Evolutionary conservation across 2,329 filamentous ascomycete genomes (phyloP).

Genomic region (Penicillium freii): DNA sequence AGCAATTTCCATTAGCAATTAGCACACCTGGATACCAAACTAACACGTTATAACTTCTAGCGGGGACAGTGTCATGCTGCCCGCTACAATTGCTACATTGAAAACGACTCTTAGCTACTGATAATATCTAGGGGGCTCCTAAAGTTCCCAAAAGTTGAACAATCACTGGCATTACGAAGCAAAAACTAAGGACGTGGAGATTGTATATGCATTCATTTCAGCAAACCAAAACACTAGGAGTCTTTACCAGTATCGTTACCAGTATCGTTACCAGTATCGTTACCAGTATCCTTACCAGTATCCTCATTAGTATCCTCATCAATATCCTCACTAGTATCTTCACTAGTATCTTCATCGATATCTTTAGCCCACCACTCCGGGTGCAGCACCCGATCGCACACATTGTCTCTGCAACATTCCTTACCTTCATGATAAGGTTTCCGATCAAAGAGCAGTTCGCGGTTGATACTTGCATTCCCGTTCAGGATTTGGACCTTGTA

Average conservation of each 20-base stretch:
- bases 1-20: not conserved
- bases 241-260: not conserved
- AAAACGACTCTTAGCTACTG: not conserved
- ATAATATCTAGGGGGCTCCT: not conserved
- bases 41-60: not conserved
- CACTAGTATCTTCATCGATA: not conserved
- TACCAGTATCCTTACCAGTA: not conserved
- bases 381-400: not conserved
- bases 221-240: not conserved
- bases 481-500: not conserved
- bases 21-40: not conserved
- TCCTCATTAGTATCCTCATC: not conserved
- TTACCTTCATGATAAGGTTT: not conserved
- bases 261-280: not conserved
- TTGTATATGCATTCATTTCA: not conserved
- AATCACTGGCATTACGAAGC: not conserved
- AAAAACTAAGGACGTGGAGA: not conserved
- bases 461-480: conserved; percentile 6
- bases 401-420: not conserved
- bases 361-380: not conserved
- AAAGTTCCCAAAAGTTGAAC: not conserved
- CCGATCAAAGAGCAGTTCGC: not conserved
- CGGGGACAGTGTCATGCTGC: too few species aligned
- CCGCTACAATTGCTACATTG: not conserved
- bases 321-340: not conserved